A percentile compares a stretch with the other conserved stretches of the same genome.
Evolutionary conservation across 371 early-diverging fungal species (phyloP).

Genomic region (Mucor sp.): DNA sequence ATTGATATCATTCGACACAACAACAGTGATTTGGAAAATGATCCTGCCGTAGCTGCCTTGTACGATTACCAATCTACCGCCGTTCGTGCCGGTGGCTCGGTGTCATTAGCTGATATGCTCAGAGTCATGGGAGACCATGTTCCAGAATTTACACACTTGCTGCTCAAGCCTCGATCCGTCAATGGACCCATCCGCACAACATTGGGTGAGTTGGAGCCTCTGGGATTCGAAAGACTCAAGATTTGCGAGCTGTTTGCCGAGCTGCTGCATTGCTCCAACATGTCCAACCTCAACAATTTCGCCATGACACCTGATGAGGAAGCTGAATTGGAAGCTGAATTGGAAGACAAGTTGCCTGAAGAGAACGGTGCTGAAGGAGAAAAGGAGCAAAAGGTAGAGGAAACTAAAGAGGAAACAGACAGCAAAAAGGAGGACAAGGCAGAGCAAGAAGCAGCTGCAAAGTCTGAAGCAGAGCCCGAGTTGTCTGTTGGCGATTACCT

Average conservation of each 20-base stretch:
- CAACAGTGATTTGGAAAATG: constrained; percentile 55
- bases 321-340: constrained; percentile 5
- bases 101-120: constrained; percentile 79
- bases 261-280: constrained; percentile 84
- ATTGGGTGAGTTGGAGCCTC: constrained; percentile 68
- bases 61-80: constrained; percentile 22
- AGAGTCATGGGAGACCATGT: constrained; percentile 73
- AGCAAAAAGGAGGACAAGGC: not conserved
- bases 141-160: constrained; percentile 63
- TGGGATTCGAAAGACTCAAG: constrained; percentile 92
- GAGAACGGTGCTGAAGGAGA: constrained; percentile 4
- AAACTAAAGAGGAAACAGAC: not conserved
- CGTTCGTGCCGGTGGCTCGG: constrained; percentile 3
- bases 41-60: constrained; percentile 28
- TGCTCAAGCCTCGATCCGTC: constrained; percentile 56
- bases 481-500: constrained; percentile 59
- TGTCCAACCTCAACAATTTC: constrained; percentile 45
- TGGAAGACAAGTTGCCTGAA: not conserved
- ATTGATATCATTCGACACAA: constrained; percentile 95
- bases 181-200: constrained; percentile 62
- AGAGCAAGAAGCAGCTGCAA: not conserved
- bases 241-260: constrained; percentile 97
- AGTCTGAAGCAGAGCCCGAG: not conserved
- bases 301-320: not conserved
- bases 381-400: not conserved